Conservation (phyloP, 2,329 filamentous ascomycete genomes). For the Pyrenochaeta sp. region DNA sequence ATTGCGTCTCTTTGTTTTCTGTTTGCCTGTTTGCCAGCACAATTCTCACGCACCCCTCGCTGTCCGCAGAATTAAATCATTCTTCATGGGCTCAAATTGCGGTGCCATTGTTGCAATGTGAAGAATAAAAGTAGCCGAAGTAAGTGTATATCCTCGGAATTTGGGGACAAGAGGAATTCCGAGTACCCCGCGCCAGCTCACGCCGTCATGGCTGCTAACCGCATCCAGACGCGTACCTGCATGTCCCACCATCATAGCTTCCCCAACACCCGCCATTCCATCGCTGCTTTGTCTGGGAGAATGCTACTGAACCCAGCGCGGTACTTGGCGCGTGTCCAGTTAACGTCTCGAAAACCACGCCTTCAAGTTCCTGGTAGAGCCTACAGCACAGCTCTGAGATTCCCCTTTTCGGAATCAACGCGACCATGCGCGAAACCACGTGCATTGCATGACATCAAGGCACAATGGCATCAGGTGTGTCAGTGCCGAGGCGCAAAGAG, state of each 20-base stretch:
- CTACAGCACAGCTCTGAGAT: not conserved
- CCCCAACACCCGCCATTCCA: conserved; percentile 1
- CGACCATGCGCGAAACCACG: conserved; percentile 41
- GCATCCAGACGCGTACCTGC: conserved; percentile 29
- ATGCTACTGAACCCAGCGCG: conserved; percentile 28
- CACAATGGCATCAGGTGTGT: conserved; percentile 22
- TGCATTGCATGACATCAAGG: conserved; percentile 17
- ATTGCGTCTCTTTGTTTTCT: not conserved
- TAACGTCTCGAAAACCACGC: not conserved
- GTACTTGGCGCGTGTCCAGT: conserved; percentile 10
- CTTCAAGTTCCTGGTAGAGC: not conserved
- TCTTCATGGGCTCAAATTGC: conserved; percentile 84
- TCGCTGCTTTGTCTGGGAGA: conserved; percentile 8
- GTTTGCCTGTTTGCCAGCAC: not conserved
- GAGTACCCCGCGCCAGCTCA: conserved; percentile 33
- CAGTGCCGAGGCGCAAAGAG: conserved; percentile 53
- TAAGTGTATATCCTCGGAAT: conserved; percentile 18
- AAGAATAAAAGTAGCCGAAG: conserved; percentile 6
- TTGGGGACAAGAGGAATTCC: conserved; percentile 20
- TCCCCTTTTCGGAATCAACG: conserved; percentile 25
- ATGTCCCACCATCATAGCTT: not conserved
- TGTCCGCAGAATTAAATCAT: conserved; percentile 89
- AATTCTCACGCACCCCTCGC: conserved; percentile 76
- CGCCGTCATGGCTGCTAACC: conserved; percentile 24
- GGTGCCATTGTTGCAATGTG: conserved; percentile 65